phyloP scores from a whole-genome alignment of 129 eudicot genomes.

The Tagetes erecta region DNA sequence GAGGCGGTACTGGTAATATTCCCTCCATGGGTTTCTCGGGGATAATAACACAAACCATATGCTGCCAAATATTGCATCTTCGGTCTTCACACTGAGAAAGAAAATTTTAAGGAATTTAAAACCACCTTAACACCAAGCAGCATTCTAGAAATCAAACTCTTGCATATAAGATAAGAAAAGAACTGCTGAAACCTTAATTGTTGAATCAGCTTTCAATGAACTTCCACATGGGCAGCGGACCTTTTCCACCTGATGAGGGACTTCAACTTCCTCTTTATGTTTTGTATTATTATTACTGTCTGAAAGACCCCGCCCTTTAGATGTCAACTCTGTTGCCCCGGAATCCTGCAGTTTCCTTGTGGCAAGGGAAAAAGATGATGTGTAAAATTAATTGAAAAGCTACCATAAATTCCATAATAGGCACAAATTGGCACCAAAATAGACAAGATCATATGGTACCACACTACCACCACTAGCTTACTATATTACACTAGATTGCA shows the following conservation, averaged over 20 bases:
- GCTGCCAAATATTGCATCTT: conserved; percentile 86
- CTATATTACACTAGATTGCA: conserved; percentile 17
- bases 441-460: conserved; percentile 12
- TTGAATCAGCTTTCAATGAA: conserved; percentile 64
- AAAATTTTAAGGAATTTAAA: conserved; percentile 12
- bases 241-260: conserved; percentile 55
- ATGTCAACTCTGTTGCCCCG: conserved; percentile 75
- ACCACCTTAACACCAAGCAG: conserved; percentile 15
- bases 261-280: conserved; percentile 71
- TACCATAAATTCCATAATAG: background rate
- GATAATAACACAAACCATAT: conserved; percentile 73
- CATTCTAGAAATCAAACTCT: background rate
- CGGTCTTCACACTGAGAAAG: conserved; percentile 85
- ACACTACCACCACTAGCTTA: conserved; percentile 4
- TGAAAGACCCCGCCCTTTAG: conserved; percentile 58
- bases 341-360: conserved; percentile 89
- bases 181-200: conserved; percentile 59
- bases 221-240: conserved; percentile 87
- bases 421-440: background rate
- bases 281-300: conserved; percentile 43
- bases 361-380: conserved; percentile 5
- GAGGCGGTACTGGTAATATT: conserved; percentile 61
- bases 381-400: conserved; percentile 16
- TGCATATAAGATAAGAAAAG: conserved; percentile 4
- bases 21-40: conserved; percentile 85